Conservation (phyloP, 1,284 basidiomycete species). For the Microbotryomycetes sp. region DNA sequence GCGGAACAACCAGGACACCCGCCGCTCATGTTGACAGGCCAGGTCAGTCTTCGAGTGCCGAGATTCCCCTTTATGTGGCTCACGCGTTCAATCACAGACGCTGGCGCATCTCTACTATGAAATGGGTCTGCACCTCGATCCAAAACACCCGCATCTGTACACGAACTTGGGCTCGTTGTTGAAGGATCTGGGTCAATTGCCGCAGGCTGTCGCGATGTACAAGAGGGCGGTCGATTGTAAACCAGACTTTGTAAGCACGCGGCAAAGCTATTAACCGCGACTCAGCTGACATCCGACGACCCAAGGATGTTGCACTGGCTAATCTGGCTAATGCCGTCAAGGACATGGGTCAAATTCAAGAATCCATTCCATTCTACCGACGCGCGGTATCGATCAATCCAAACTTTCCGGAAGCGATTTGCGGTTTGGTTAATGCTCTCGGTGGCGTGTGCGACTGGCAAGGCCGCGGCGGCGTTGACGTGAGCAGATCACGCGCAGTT, state of each 20-base stretch:
- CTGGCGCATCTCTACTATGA: conserved; percentile 55
- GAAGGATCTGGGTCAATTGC: conserved; percentile 53
- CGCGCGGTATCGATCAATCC: conserved; percentile 52
- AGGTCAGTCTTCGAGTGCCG: conserved; percentile 1
- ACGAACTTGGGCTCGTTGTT: conserved; percentile 56
- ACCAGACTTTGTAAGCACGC: conserved; percentile 41
- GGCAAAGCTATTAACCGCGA: background rate
- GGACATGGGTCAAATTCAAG: conserved; percentile 47
- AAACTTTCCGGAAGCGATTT: conserved; percentile 53
- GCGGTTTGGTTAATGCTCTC: conserved; percentile 52
- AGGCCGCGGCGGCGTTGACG: conserved; percentile 43
- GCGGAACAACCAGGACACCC: conserved; percentile 37
- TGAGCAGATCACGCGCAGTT: conserved; percentile 3
- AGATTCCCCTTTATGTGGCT: background rate
- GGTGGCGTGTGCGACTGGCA: conserved; percentile 54
- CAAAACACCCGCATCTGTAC: conserved; percentile 53
- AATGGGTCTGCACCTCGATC: conserved; percentile 51
- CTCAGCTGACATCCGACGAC: background rate
- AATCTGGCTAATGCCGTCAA: conserved; percentile 57
- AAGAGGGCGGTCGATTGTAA: conserved; percentile 50
- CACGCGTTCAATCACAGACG: conserved; percentile 35
- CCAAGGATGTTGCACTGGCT: conserved; percentile 51
- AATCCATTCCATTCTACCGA: conserved; percentile 52
- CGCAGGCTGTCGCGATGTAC: conserved; percentile 51
- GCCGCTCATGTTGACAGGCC: conserved; percentile 10